Evolutionary conservation across 805 yeast genomes (phyloP), one percentile per base, ranked within the genome.

Genomic region (Kluyveromyces siamensis): DNA sequence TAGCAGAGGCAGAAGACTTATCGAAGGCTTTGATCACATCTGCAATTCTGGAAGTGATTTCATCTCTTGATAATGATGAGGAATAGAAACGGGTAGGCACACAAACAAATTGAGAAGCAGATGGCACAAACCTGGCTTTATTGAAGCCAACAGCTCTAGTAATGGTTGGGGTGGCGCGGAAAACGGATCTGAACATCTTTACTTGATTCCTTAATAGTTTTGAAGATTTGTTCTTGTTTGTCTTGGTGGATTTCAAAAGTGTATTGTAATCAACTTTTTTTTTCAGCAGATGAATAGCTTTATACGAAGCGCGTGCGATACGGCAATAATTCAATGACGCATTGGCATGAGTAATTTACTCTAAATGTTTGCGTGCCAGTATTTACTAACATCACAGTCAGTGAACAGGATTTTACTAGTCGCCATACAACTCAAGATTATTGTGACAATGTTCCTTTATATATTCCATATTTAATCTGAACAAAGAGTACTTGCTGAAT

Each of bases 11-110:
- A 45, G 78, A 70, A 54, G 78, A 76, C 69, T 83, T 82, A 67
- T 75, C 79, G 57, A 82, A 80, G 33, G 81, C 75, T 63, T 74
- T 74, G 67, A 84, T 75, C 49, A 93, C 96, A 60, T 84, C 87
- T 53, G 84, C 72, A 48, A 93, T 85, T 71, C 97, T 81, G 54
- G 78, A 74, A 57, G 88, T 78, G 55, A 90, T 90, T 65, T 87
- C 96, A 39, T 82, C 85, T 65, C 81, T 79, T 52, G 84, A 72
- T 59, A 89, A 71, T 35, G 86, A 77, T 48, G 75, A 81, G 47
- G 84, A 77, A 71, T 83, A 83, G 62, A 76, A 66, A 57, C 79
- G 70, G 7, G 55, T 50, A 13, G 55, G 48, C 35, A 59, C 54
- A 37, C 55, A 53, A 37, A 45, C 44, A 36, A 55, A 51, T 39